Base-by-base conservation (phyloP, 768 basidiomycete species). In the Tylopilus felleus region DNA sequence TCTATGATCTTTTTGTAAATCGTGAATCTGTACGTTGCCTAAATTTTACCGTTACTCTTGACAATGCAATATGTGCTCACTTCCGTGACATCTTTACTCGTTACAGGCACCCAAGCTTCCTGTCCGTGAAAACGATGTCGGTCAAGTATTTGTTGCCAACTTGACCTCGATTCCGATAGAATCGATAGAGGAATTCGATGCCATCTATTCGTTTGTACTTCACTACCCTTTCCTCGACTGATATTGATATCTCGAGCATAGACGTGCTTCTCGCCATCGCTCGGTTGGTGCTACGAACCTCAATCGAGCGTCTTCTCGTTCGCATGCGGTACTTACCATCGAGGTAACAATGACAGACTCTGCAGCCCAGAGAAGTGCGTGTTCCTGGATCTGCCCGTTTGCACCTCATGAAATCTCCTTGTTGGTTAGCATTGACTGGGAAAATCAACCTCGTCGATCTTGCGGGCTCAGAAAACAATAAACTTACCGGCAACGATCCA, bases 381-480 rank as follows among this genome's bases (percentile, higher is more conserved):
- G 6, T 39, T 44, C 14, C 22, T 3, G 5, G 8, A n/a, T 31
- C 12, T 23, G 4, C 1, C 2, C 7, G 0, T 16, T 2, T 16
- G 0, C 13, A 23, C 5, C 42, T 52, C 21, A 54, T 31, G 9
- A n/a, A 29, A n/a, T n/a, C n/a, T 46, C 17, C 22, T 40, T 33
- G 14, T 33, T 23, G 19, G 47, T 22, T 56, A 90, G 90, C 79
- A 40, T 66, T 86, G 46, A 79, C 77, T 2, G 91, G 90, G 10
- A 90, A 88, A 67, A 85, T 93, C 51, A 90, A 90, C 59, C 80
- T 94, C 9, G 90, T 93, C 12, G 93, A 95, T 71, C 79, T 95
- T 25, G 93, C 93, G 17, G 93, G 93, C 25, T 92, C 89, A 0
- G 93, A 95, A 72, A 93, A 93, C 64, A 94, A 93, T 69, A 94